Conservation (phyloP, 1,284 basidiomycete genomes). For the Phellopilus nigrolimitatus region DNA sequence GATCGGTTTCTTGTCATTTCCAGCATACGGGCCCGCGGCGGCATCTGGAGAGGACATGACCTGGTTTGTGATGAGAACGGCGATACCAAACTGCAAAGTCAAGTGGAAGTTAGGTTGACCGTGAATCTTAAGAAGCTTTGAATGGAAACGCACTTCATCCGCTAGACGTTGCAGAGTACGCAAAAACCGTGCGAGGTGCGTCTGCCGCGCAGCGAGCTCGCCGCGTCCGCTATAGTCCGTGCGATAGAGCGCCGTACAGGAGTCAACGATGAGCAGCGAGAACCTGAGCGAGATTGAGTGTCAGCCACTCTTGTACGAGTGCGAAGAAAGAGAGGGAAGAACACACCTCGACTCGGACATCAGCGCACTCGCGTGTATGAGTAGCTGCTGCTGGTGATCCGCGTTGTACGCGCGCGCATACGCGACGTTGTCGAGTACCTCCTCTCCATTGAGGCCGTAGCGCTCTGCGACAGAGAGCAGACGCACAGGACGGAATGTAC, state of each 20-base stretch:
- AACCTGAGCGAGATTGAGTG: conserved; percentile 54
- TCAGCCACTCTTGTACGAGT: too few species aligned
- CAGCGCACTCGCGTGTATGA: conserved; percentile 91
- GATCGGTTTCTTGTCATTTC: conserved; percentile 96
- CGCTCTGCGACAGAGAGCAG: conserved; percentile 93
- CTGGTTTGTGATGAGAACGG: conserved; percentile 97
- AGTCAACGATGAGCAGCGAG: conserved; percentile 94
- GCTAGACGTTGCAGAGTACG: conserved; percentile 90
- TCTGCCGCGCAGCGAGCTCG: conserved; percentile 93
- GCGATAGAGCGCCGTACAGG: conserved; percentile 92
- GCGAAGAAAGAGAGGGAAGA: too few species aligned
- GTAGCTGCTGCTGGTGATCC: conserved; percentile 91
- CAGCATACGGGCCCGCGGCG: conserved; percentile 81
- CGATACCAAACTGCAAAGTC: conserved; percentile 80
- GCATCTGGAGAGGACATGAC: conserved; percentile 98
- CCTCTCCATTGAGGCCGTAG: conserved; percentile 93
- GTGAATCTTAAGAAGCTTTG: background rate
- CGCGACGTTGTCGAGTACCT: conserved; percentile 97
- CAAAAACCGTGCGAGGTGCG: conserved; percentile 96
- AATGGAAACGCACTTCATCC: conserved; percentile 69
- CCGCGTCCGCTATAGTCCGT: conserved; percentile 96
- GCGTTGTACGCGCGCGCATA: conserved; percentile 99
- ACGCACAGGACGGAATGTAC: conserved; percentile 96
- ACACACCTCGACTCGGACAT: conserved; percentile 93
- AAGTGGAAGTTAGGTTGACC: conserved; percentile 19